These are phyloP conservation scores for Eleusine coracana DNA, from an alignment of 176 grass and related monocot species.

Conservation along the genomic window DNA sequence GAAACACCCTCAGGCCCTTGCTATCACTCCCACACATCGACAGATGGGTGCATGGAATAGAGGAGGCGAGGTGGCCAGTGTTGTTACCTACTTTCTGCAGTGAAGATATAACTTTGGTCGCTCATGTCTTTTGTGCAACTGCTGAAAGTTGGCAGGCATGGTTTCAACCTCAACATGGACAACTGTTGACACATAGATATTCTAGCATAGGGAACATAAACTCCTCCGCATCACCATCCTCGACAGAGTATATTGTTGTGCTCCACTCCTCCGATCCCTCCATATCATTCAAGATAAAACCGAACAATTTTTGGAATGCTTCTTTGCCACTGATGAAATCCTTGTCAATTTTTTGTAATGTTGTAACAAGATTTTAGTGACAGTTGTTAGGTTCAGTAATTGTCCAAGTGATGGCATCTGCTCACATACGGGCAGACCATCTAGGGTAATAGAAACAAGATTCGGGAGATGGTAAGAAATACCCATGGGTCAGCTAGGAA, in stretches of 20 bases:
- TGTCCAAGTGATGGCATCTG: background rate
- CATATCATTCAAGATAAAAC: rapidly evolving
- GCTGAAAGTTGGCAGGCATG: background rate
- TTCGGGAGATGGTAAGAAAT: background rate
- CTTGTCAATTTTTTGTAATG: background rate
- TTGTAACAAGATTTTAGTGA: rapidly evolving
- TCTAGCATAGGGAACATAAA: background rate
- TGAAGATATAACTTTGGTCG: background rate
- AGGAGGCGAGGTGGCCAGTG: background rate
- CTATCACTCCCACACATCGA: rapidly evolving
- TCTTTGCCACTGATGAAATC: background rate
- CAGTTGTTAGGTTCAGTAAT: background rate
- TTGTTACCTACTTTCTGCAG: background rate
- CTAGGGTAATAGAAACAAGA: rapidly evolving
- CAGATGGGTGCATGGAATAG: background rate
- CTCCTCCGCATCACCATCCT: background rate
- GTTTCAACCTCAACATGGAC: background rate
- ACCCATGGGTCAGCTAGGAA: constrained; percentile 1
- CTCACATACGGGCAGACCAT: background rate
- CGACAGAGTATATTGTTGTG: background rate
- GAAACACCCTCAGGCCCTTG: background rate
- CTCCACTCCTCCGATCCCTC: too few species aligned
- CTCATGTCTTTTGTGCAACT: rapidly evolving
- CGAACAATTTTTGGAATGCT: background rate
- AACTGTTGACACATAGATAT: rapidly evolving